Conservation (phyloP, 495 filamentous ascomycete genomes). For the Wilcoxina mikolae region DNA sequence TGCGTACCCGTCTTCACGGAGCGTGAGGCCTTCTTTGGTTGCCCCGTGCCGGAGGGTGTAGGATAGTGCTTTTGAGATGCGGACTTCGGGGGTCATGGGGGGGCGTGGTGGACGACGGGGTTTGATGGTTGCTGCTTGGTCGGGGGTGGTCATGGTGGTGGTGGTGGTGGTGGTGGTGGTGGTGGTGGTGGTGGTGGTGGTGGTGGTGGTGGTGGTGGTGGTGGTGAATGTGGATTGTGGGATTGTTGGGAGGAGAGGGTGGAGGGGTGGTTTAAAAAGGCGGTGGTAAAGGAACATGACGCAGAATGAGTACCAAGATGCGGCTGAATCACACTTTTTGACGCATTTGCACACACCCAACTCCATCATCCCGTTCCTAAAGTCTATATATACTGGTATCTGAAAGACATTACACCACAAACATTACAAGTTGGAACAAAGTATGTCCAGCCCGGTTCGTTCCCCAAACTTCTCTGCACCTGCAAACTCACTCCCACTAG, state of each 20-base stretch:
- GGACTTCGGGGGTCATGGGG: constrained; percentile 15
- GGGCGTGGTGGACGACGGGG: neutral
- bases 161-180: neutral
- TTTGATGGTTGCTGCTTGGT: neutral
- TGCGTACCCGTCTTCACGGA: constrained; percentile 68
- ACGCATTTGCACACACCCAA: too few relatives aligned
- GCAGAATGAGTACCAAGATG: too few relatives aligned
- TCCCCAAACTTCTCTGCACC: constrained; percentile 11
- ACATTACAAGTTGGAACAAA: too few relatives aligned
- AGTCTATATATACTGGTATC: too few relatives aligned
- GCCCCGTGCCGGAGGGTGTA: constrained; percentile 74
- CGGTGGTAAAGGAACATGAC: too few relatives aligned
- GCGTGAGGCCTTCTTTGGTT: constrained; percentile 54
- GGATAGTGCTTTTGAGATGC: constrained; percentile 67
- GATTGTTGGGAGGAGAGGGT: neutral
- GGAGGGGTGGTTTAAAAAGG: neutral
- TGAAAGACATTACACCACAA: too few relatives aligned
- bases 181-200: neutral
- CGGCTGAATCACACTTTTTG: too few relatives aligned
- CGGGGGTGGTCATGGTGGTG: neutral
- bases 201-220: neutral
- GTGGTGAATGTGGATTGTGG: neutral
- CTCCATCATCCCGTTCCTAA: too few relatives aligned
- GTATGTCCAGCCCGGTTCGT: too few relatives aligned
- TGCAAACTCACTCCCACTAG: constrained; percentile 29